phyloP scores from a whole-genome alignment of 768 basidiomycete genomes.

The Piloderma croceum region DNA sequence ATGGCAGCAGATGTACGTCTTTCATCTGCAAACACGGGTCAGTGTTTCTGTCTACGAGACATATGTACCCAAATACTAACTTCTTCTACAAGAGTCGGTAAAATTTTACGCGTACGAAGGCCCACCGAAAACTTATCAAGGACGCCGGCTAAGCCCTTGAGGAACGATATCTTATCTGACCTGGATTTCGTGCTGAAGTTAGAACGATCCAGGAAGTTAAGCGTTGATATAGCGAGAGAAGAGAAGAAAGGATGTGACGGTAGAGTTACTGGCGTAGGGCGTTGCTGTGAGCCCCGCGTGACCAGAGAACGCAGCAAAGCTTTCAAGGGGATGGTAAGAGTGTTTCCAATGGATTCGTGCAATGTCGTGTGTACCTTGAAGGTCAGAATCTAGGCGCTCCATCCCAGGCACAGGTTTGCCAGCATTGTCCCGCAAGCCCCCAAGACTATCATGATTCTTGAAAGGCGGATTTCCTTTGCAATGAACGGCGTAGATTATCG shows the following conservation, averaged over 20 bases:
- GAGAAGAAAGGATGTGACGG: slow-evolving; percentile 90
- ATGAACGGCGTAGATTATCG: slow-evolving; percentile 87
- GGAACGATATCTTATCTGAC: slow-evolving; percentile 95
- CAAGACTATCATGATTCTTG: slow-evolving; percentile 73
- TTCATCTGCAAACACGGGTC: slow-evolving; percentile 62
- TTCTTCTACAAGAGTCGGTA: slow-evolving; percentile 92
- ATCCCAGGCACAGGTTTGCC: slow-evolving; percentile 58
- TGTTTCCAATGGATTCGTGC: neutral
- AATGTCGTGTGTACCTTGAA: slow-evolving; percentile 49
- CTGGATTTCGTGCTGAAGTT: slow-evolving; percentile 90
- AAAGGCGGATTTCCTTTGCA: slow-evolving; percentile 84
- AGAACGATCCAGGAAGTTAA: slow-evolving; percentile 93
- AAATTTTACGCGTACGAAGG: slow-evolving; percentile 78
- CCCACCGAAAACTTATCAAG: slow-evolving; percentile 84
- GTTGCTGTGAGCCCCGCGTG: slow-evolving; percentile 64
- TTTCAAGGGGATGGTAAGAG: slow-evolving; percentile 25
- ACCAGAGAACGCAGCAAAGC: slow-evolving; percentile 77
- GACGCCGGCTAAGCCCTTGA: slow-evolving; percentile 82
- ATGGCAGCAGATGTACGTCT: slow-evolving; percentile 87
- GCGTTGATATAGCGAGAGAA: slow-evolving; percentile 89
- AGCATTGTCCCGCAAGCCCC: slow-evolving; percentile 63
- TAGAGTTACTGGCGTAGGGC: slow-evolving; percentile 76
- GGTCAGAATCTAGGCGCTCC: slow-evolving; percentile 60
- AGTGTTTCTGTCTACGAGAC: neutral
- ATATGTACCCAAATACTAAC: slow-evolving; percentile 46